Conservation (phyloP, 495 filamentous ascomycete species). For the Poronia punctata region DNA sequence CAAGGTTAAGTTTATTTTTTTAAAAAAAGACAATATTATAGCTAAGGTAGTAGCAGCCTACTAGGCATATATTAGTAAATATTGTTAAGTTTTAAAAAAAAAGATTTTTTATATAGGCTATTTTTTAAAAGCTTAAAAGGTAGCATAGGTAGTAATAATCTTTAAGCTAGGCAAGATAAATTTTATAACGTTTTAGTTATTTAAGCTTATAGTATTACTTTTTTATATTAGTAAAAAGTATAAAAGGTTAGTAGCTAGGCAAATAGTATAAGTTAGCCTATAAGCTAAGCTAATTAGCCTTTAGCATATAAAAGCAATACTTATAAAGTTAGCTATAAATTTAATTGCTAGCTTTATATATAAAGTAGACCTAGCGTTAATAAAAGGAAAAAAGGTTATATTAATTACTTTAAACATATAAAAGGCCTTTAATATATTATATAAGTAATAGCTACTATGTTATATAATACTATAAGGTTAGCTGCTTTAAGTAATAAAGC, state of each 20-base stretch:
- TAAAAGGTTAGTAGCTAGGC: not conserved
- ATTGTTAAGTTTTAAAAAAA: not conserved
- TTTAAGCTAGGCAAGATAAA: not conserved
- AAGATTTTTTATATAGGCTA: not conserved
- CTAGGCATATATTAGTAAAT: not conserved
- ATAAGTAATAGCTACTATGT: not conserved
- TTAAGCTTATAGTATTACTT: not conserved
- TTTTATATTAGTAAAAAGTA: not conserved
- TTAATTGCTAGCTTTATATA: not conserved
- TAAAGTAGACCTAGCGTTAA: not conserved
- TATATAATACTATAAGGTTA: not conserved
- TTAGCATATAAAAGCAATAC: not conserved
- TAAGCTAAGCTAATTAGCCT: not conserved
- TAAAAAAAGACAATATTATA: not conserved
- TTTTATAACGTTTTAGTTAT: not conserved
- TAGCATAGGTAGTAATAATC: not conserved
- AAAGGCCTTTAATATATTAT: not conserved
- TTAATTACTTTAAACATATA: not conserved
- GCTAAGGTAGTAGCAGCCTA: not conserved
- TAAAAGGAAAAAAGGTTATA: not conserved
- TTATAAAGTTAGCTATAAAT: not conserved
- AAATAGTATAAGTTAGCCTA: not conserved
- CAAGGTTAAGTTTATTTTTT: not conserved
- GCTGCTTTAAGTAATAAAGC: not conserved
- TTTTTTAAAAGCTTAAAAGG: not conserved